A percentile compares a stretch with the other conserved stretches of the same genome.
Evolutionary conservation across 2,329 filamentous ascomycete genomes (phyloP).

Genomic region (Dothidotthia symphoricarpi): DNA sequence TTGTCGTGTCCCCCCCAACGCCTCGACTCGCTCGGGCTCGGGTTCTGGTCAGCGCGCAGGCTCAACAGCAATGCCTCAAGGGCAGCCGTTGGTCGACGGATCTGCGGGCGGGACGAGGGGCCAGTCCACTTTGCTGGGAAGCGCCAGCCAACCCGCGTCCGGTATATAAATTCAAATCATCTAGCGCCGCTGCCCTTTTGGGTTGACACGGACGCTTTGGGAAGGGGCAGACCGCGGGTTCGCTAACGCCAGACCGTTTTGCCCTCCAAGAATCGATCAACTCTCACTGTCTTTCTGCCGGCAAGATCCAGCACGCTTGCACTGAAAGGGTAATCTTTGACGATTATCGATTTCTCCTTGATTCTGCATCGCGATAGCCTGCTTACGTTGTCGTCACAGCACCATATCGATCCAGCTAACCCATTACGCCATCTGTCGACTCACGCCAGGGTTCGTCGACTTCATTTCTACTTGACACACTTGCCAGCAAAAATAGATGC

Average conservation of each 20-base stretch:
- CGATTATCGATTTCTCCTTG: constrained; percentile 1
- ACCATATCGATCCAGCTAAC: constrained; percentile 2
- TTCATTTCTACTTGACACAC: constrained; percentile 21
- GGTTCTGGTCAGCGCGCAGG: too few relatives aligned
- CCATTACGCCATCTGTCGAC: constrained; percentile 5
- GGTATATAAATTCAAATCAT: constrained; percentile 23
- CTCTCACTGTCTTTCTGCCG: constrained; percentile 8
- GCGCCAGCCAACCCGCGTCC: constrained; percentile 10
- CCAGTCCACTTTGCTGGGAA: constrained; percentile 18
- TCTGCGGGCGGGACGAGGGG: constrained; percentile 22
- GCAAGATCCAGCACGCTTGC: constrained; percentile 13
- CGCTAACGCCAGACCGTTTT: constrained; percentile 14
- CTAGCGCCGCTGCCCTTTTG: constrained; percentile 10
- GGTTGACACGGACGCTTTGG: constrained; percentile 18
- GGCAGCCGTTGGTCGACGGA: constrained; percentile 21
- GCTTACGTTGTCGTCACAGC: constrained; percentile 1
- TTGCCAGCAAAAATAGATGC: not conserved
- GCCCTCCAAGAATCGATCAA: constrained; percentile 8
- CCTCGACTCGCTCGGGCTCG: too few relatives aligned
- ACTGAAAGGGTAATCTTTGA: constrained; percentile 11
- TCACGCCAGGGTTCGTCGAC: constrained; percentile 3
- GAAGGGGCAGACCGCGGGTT: constrained; percentile 11
- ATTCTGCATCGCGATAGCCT: constrained; percentile 1
- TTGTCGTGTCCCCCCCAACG: too few relatives aligned
- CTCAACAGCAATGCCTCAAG: too few relatives aligned